A percentile compares a stretch with the other conserved stretches of the same genome.
Conservation (phyloP, 352 stramenopile genomes). For the Globisporangium acanthophoron region DNA sequence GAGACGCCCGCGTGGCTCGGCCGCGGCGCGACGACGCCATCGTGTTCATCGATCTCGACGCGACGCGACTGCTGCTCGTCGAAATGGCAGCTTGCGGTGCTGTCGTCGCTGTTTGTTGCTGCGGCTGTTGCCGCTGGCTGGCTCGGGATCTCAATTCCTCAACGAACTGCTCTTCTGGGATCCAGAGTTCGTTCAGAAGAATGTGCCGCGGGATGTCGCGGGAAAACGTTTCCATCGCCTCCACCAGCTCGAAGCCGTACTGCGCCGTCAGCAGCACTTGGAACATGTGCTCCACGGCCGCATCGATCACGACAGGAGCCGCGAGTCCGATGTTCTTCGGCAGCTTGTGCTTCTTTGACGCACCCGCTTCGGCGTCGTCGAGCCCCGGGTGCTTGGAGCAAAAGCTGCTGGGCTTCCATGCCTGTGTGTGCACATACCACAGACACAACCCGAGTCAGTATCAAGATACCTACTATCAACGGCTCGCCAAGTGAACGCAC, state of each 20-base stretch:
- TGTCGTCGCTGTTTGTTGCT: not conserved
- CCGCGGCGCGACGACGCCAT: constrained; percentile 10
- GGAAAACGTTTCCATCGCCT: constrained; percentile 68
- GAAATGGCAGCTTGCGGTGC: not conserved
- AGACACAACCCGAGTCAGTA: not conserved
- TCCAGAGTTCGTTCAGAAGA: constrained; percentile 29
- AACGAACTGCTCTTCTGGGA: constrained; percentile 4
- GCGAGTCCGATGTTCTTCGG: constrained; percentile 49
- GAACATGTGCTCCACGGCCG: constrained; percentile 72
- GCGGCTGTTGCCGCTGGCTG: not conserved
- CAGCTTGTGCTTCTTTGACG: constrained; percentile 48
- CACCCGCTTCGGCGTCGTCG: constrained; percentile 22
- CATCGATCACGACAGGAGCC: constrained; percentile 63
- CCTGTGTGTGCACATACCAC: constrained; percentile 21
- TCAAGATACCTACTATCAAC: not conserved
- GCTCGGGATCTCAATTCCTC: not conserved
- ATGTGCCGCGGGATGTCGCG: constrained; percentile 42
- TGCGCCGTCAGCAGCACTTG: constrained; percentile 58
- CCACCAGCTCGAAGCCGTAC: constrained; percentile 65
- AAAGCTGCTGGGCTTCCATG: constrained; percentile 76
- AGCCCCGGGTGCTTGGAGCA: constrained; percentile 72
- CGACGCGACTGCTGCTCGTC: not conserved
- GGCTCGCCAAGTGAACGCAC: constrained; percentile 21
- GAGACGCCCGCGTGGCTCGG: constrained; percentile 8
- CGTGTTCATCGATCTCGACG: constrained; percentile 9